These are phyloP conservation scores for Moesziomyces globuligerus DNA, from an alignment of 1,284 basidiomycete genomes.

Conservation along the genomic window DNA sequence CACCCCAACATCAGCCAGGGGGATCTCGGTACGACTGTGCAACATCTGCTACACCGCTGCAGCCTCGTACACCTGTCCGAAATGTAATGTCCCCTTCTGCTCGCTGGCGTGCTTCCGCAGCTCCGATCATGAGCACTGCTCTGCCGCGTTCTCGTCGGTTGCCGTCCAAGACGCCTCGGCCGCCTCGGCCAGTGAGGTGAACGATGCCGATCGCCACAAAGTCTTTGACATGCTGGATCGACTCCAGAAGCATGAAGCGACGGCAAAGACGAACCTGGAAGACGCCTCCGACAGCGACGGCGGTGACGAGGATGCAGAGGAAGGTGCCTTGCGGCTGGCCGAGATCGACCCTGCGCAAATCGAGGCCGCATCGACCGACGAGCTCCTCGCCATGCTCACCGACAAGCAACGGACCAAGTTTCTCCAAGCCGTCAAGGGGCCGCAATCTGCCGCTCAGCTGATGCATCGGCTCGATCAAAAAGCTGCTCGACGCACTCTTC, in stretches of 20 bases:
- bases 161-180: conserved; percentile 6
- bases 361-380: conserved; percentile 27
- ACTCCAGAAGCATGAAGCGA: conserved; percentile 15
- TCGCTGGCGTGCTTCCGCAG: conserved; percentile 54
- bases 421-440: conserved; percentile 22
- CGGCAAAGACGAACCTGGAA: conserved; percentile 2
- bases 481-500: conserved; percentile 4
- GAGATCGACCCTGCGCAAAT: conserved; percentile 12
- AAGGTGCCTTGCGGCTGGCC: conserved; percentile 1
- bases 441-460: conserved; percentile 23
- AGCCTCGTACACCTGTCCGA: conserved; percentile 56
- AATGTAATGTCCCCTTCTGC: conserved; percentile 60
- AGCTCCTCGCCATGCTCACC: conserved; percentile 49
- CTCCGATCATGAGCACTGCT: conserved; percentile 43
- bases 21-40: conserved; percentile 36
- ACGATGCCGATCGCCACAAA: conserved; percentile 26
- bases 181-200: not conserved
- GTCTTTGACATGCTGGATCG: conserved; percentile 33
- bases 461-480: conserved; percentile 24
- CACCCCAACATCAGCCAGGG: conserved; percentile 11
- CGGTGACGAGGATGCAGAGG: conserved; percentile 10
- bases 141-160: conserved; percentile 40
- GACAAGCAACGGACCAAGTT: conserved; percentile 38
- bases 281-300: conserved; percentile 3
- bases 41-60: conserved; percentile 50